Conservation (phyloP, 305 asterid genomes). For the Fraxinus angustifolia region DNA sequence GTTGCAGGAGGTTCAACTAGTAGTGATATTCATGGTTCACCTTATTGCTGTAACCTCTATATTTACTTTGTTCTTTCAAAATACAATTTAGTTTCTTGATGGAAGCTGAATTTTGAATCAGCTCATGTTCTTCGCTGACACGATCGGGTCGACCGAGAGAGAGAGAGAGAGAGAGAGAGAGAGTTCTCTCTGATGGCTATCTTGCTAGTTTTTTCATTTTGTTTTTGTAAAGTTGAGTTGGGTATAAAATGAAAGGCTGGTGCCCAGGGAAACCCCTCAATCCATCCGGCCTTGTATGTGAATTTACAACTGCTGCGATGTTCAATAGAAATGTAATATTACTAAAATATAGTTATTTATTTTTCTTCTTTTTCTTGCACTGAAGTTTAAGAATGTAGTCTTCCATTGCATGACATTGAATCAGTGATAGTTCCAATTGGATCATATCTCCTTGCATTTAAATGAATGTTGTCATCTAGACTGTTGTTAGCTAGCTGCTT, state of each 20-base stretch:
- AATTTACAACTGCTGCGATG: constrained; percentile 36
- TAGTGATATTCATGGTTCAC: not conserved
- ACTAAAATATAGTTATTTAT: constrained; percentile 9
- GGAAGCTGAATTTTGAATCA: constrained; percentile 40
- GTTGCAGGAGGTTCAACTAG: not conserved
- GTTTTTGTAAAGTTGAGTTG: constrained; percentile 42
- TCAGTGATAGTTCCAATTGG: not conserved
- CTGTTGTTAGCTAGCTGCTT: not conserved
- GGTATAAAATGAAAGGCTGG: constrained; percentile 45
- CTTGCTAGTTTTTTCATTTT: not conserved
- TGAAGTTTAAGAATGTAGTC: not conserved
- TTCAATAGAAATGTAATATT: constrained; percentile 34
- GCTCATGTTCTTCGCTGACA: constrained; percentile 27
- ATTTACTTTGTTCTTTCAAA: constrained; percentile 17
- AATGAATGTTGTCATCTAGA: not conserved
- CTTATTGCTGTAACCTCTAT: constrained; percentile 14
- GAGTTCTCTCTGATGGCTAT: constrained; percentile 28
- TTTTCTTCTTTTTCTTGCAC: not conserved
- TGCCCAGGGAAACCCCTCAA: constrained; percentile 44
- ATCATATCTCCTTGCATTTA: not conserved
- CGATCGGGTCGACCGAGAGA: constrained; percentile 13
- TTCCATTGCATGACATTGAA: not conserved
- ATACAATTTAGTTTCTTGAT: constrained; percentile 10
- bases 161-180: constrained; percentile 23
- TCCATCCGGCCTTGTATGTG: constrained; percentile 43